A percentile compares a stretch with the other conserved stretches of the same genome.
Evolutionary conservation across 2,329 filamentous ascomycete species (phyloP).

Genomic region (Rhinocladiella similis): DNA sequence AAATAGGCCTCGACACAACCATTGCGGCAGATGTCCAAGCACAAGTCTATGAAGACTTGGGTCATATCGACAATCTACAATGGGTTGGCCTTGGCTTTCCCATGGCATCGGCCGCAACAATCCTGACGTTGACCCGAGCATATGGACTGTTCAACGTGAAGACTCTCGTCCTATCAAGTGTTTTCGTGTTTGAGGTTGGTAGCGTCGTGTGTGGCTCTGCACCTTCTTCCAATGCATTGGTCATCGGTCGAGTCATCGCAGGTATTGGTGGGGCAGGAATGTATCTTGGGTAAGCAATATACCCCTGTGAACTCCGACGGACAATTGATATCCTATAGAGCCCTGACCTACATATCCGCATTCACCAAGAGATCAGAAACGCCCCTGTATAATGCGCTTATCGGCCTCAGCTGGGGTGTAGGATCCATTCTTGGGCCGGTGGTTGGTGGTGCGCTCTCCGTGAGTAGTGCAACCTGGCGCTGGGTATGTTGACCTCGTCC

Average conservation of each 20-base stretch:
- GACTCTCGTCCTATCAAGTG: conserved; percentile 37
- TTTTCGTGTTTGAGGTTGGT: conserved; percentile 34
- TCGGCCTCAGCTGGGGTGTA: conserved; percentile 36
- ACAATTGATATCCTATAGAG: background rate
- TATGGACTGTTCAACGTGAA: conserved; percentile 45
- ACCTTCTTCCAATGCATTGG: conserved; percentile 47
- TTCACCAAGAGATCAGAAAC: conserved; percentile 26
- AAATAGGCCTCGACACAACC: conserved; percentile 16
- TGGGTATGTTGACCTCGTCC: conserved; percentile 1
- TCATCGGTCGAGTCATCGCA: conserved; percentile 40
- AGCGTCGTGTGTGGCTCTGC: conserved; percentile 45
- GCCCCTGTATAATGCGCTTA: conserved; percentile 35
- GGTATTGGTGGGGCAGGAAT: conserved; percentile 36
- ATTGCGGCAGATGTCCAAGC: conserved; percentile 23
- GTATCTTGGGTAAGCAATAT: conserved; percentile 22
- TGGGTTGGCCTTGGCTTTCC: conserved; percentile 23
- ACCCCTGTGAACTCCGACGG: too few relatives aligned
- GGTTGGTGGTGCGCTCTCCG: conserved; percentile 37
- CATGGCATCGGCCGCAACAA: conserved; percentile 12
- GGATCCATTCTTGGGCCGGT: conserved; percentile 40
- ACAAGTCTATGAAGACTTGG: conserved; percentile 6
- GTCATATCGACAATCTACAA: conserved; percentile 16
- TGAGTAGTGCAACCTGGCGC: conserved; percentile 19
- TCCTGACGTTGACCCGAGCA: conserved; percentile 13
- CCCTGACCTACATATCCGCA: conserved; percentile 31